These are phyloP conservation scores for Trichosporon asahii DNA, from an alignment of 1,284 basidiomycete species.

Conservation along the genomic window DNA sequence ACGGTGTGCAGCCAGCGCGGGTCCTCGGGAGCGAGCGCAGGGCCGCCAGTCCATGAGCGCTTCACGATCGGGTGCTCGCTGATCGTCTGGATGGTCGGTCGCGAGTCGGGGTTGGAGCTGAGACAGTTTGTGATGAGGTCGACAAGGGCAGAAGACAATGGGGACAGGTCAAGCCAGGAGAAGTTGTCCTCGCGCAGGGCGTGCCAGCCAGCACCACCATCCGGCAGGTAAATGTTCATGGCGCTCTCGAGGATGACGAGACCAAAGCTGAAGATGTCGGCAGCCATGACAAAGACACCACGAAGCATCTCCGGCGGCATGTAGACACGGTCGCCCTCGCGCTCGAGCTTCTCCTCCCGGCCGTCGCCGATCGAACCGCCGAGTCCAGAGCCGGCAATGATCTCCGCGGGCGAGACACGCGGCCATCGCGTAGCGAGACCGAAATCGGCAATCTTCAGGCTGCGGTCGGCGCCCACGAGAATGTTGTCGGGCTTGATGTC, in stretches of 20 bases:
- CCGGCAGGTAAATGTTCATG: conserved; percentile 92
- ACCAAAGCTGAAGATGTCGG: conserved; percentile 95
- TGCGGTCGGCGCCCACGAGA: conserved; percentile 81
- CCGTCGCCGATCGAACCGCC: conserved; percentile 34
- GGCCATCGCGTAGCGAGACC: conserved; percentile 92
- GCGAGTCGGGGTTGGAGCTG: conserved; percentile 63
- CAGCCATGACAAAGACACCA: conserved; percentile 85
- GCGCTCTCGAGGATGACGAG: conserved; percentile 94
- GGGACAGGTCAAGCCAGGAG: conserved; percentile 71
- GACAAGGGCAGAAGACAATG: conserved; percentile 69
- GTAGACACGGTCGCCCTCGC: conserved; percentile 96
- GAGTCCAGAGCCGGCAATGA: conserved; percentile 50
- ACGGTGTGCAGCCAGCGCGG: conserved; percentile 43
- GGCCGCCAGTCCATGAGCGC: conserved; percentile 59
- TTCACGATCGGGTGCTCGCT: conserved; percentile 65
- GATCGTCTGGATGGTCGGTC: conserved; percentile 63
- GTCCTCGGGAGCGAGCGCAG: conserved; percentile 49
- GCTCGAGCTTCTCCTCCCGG: conserved; percentile 61
- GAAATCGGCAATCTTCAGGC: conserved; percentile 97
- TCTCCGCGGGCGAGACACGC: conserved; percentile 53
- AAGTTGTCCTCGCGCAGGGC: conserved; percentile 89
- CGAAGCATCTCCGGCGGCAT: conserved; percentile 96
- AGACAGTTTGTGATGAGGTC: conserved; percentile 73
- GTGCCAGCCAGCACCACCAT: conserved; percentile 93
- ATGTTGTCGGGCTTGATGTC: conserved; percentile 98